phyloP scores from a whole-genome alignment of 495 filamentous ascomycete species.

The Xylaria venustula region DNA sequence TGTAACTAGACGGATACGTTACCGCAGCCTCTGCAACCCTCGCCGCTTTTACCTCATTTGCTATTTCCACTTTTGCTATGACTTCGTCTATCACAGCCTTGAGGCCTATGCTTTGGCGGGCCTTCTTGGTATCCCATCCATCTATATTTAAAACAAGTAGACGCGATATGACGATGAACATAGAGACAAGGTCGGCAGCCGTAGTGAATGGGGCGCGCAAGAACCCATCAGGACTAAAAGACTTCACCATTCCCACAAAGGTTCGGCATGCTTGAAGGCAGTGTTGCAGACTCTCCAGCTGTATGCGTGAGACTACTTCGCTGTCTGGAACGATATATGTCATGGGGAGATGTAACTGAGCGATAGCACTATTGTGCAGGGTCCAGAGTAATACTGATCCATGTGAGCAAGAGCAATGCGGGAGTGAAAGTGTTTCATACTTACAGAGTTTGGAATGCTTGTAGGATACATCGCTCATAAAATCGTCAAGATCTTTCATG shows the following conservation, averaged over 20 bases:
- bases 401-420: neutral
- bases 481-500: conserved; percentile 23
- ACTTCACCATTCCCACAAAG: conserved; percentile 15
- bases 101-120: conserved; percentile 23
- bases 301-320: conserved; percentile 16
- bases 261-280: conserved; percentile 25
- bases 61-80: conserved; percentile 4
- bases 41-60: conserved; percentile 6
- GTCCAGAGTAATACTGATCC: conserved; percentile 25
- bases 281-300: conserved; percentile 25
- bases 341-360: conserved; percentile 32
- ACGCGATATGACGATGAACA: conserved; percentile 25
- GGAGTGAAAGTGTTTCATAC: neutral
- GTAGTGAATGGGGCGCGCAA: conserved; percentile 21
- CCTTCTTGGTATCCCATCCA: conserved; percentile 26
- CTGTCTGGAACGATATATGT: conserved; percentile 22
- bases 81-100: conserved; percentile 18
- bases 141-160: conserved; percentile 26
- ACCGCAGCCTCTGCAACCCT: conserved; percentile 16
- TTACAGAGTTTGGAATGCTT: conserved; percentile 14
- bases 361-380: conserved; percentile 26
- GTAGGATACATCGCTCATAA: conserved; percentile 10
- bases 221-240: conserved; percentile 21
- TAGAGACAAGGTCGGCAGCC: conserved; percentile 22
- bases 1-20: neutral